phyloP scores from a whole-genome alignment of 1,139 yeast species.

The Entelexis sorbosivorans region DNA sequence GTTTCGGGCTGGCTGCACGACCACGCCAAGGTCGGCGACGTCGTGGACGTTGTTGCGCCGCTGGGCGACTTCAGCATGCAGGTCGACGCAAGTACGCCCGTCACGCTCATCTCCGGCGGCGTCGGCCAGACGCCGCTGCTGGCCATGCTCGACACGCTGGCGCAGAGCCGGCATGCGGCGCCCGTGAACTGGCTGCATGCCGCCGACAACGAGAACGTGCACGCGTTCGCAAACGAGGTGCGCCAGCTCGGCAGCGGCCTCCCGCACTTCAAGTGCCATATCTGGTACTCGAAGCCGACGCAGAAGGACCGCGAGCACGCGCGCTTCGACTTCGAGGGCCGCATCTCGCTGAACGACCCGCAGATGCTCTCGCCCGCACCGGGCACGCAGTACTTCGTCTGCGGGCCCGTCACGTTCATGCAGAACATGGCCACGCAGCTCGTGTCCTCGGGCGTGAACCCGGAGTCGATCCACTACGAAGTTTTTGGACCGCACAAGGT shows the following conservation, averaged over 20 bases:
- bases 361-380: neutral
- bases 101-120: constrained; percentile 1
- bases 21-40: neutral
- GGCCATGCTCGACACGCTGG: neutral
- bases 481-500: constrained; percentile 2
- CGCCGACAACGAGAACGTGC: neutral
- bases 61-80: neutral
- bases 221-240: neutral
- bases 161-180: neutral
- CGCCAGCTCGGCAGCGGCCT: neutral
- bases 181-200: neutral
- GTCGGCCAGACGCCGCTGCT: constrained; percentile 3
- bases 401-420: constrained; percentile 1
- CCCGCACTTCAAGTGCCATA: neutral
- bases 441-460: neutral
- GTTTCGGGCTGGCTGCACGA: neutral
- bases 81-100: neutral
- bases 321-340: neutral
- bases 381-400: neutral
- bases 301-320: neutral
- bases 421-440: neutral
- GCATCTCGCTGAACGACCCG: neutral
- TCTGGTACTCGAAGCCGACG: constrained; percentile 1
- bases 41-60: neutral
- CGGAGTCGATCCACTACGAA: constrained; percentile 1